phyloP scores from a whole-genome alignment of 768 basidiomycete genomes.

The Amanita fuliginea region DNA sequence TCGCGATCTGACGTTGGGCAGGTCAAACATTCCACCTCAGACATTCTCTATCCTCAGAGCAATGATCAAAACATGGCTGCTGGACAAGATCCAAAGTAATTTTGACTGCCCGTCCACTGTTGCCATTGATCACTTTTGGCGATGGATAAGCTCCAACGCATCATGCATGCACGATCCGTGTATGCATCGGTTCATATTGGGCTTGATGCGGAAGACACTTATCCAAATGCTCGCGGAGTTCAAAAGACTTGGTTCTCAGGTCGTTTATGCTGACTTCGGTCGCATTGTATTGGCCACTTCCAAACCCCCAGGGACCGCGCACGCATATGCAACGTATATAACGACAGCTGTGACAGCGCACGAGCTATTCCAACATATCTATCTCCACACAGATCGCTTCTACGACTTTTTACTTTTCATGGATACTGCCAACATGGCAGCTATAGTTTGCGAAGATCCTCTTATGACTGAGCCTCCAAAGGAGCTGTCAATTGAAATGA shows the following conservation, averaged over 20 bases:
- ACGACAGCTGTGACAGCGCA: slow-evolving; percentile 88
- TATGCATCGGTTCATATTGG: slow-evolving; percentile 86
- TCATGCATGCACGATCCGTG: slow-evolving; percentile 89
- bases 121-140: slow-evolving; percentile 91
- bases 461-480: slow-evolving; percentile 56
- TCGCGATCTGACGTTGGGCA: slow-evolving; percentile 75
- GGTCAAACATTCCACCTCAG: slow-evolving; percentile 79
- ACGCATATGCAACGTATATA: slow-evolving; percentile 94
- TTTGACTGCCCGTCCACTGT: slow-evolving; percentile 55
- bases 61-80: slow-evolving; percentile 86
- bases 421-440: slow-evolving; percentile 90
- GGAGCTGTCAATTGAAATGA: slow-evolving; percentile 66
- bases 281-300: slow-evolving; percentile 85
- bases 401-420: slow-evolving; percentile 94
- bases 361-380: slow-evolving; percentile 91
- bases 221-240: slow-evolving; percentile 96
- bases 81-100: slow-evolving; percentile 70
- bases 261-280: slow-evolving; percentile 91
- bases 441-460: slow-evolving; percentile 78
- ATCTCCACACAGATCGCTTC: slow-evolving; percentile 75
- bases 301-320: slow-evolving; percentile 91
- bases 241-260: slow-evolving; percentile 85
- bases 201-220: slow-evolving; percentile 96
- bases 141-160: slow-evolving; percentile 84
- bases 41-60: slow-evolving; percentile 77